phyloP scores from a whole-genome alignment of 2,329 filamentous ascomycete species.

The Penicillium olsonii region DNA sequence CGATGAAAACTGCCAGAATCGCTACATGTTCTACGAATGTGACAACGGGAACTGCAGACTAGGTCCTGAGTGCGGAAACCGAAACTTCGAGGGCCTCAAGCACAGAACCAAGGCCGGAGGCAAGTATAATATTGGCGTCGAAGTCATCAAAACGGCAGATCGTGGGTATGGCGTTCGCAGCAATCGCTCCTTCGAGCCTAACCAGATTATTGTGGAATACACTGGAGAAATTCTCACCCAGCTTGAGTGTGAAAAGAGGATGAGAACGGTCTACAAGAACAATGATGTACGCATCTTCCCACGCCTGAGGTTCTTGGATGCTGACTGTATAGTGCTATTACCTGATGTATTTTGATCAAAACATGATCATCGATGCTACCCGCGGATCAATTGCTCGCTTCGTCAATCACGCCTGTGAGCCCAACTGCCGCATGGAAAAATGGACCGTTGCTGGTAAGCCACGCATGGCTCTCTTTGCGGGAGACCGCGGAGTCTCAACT shows the following conservation, averaged over 20 bases:
- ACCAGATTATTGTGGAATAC: conserved; percentile 98
- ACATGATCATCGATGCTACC: conserved; percentile 97
- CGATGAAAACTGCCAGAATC: conserved; percentile 86
- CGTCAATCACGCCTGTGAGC: conserved; percentile 95
- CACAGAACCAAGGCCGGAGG: conserved; percentile 75
- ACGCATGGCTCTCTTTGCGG: conserved; percentile 94
- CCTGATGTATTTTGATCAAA: conserved; percentile 96
- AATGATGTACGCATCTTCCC: conserved; percentile 68
- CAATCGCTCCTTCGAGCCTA: conserved; percentile 80
- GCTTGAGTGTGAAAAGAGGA: conserved; percentile 86
- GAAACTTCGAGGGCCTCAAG: conserved; percentile 79
- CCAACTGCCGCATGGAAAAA: conserved; percentile 97
- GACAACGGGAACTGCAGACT: conserved; percentile 85
- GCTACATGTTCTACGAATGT: conserved; percentile 97
- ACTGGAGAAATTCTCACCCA: conserved; percentile 97
- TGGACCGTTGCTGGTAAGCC: conserved; percentile 94
- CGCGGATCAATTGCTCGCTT: conserved; percentile 95
- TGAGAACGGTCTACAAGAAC: conserved; percentile 91
- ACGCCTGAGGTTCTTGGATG: neutral
- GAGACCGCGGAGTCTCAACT: conserved; percentile 84
- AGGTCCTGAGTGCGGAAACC: conserved; percentile 78
- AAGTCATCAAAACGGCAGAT: conserved; percentile 87
- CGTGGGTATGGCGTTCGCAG: conserved; percentile 89
- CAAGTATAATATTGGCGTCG: conserved; percentile 88
- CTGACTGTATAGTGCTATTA: conserved; percentile 76